phyloP scores from a whole-genome alignment of 192 early-diverging fungal species.

The Kappamyces sp. region DNA sequence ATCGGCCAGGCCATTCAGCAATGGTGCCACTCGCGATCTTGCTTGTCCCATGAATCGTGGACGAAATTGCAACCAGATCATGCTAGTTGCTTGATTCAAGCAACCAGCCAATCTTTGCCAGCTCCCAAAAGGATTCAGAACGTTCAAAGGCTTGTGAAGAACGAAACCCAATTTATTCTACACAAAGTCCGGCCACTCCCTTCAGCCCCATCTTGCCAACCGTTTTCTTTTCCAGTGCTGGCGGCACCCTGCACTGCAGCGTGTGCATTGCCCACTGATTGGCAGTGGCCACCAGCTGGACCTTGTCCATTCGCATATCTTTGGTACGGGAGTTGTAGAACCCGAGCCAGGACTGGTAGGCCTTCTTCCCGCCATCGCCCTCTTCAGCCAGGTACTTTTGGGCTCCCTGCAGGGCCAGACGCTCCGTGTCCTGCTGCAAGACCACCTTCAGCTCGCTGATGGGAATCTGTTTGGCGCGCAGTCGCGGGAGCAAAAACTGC shows the following conservation, averaged over 20 bases:
- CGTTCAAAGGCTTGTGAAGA: too few relatives aligned
- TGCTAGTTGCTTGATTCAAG: too few relatives aligned
- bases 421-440: background rate
- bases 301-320: conserved; percentile 16
- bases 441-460: background rate
- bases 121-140: too few relatives aligned
- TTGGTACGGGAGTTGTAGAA: conserved; percentile 20
- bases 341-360: conserved; percentile 21
- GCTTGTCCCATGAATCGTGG: too few relatives aligned
- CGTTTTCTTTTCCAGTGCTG: conserved; percentile 21
- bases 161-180: too few relatives aligned
- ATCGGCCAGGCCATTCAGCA: too few relatives aligned
- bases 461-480: background rate
- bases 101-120: too few relatives aligned
- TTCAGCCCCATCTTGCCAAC: conserved; percentile 38
- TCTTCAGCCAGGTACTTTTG: conserved; percentile 2
- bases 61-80: too few relatives aligned
- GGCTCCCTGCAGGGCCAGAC: background rate
- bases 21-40: too few relatives aligned
- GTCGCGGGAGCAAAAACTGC: conserved; percentile 52
- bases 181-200: conserved; percentile 23
- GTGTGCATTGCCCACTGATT: conserved; percentile 14
- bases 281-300: conserved; percentile 18
- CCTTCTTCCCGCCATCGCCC: conserved; percentile 9
- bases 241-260: conserved; percentile 15